phyloP scores from a whole-genome alignment of 768 basidiomycete species.

The Hortiboletus flavorubellus region DNA sequence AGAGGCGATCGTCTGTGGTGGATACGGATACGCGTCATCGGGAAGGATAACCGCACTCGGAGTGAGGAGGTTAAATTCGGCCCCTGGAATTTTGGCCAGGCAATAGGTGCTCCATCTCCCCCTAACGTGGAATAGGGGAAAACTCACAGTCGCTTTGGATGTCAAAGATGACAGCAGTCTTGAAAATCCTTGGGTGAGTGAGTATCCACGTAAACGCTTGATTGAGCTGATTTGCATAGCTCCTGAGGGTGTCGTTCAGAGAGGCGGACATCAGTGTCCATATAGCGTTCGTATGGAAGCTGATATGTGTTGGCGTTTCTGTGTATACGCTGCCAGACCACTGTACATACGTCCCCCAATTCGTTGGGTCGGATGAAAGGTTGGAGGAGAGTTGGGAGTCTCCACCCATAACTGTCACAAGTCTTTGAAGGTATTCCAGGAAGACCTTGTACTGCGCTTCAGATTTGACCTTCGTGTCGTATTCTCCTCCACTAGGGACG shows the following conservation, averaged over 20 bases:
- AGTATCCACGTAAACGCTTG: conserved; percentile 4
- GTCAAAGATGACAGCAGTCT: not conserved
- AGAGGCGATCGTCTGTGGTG: not conserved
- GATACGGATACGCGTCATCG: conserved; percentile 2
- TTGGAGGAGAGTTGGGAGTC: not conserved
- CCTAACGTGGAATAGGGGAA: not conserved
- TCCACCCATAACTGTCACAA: conserved; percentile 1
- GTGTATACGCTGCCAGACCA: not conserved
- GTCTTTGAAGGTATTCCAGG: conserved; percentile 5
- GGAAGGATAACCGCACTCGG: not conserved
- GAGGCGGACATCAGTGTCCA: conserved; percentile 3
- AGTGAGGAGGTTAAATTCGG: conserved; percentile 2
- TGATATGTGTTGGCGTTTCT: not conserved
- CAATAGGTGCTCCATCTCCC: not conserved
- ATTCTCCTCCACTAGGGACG: conserved; percentile 2
- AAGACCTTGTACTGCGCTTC: conserved; percentile 5
- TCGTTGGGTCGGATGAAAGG: not conserved
- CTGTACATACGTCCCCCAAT: not conserved
- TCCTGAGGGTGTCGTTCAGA: not conserved
- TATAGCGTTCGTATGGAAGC: not conserved
- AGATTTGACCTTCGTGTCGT: not conserved
- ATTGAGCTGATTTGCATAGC: not conserved
- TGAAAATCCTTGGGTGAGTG: not conserved
- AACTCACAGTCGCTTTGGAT: conserved; percentile 7
- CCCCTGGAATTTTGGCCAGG: not conserved